Percentiles rank a stretch among this genome's conserved stretches.
These are phyloP conservation scores for Blastocystis sp. DNA, from an alignment of 352 stramenopile genomes.

Conservation along the genomic window DNA sequence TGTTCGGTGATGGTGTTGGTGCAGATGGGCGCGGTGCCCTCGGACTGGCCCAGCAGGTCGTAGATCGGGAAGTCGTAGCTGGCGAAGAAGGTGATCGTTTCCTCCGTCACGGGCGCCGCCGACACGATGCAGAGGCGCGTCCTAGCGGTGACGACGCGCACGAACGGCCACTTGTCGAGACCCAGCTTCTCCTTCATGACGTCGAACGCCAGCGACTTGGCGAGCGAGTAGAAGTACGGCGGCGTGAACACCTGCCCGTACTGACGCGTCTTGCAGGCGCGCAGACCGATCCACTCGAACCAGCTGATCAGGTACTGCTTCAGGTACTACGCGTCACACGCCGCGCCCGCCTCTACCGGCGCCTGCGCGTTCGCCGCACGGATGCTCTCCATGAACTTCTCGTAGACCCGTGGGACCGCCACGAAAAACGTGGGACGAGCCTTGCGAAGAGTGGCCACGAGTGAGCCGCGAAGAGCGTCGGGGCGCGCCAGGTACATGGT, in stretches of 20 bases:
- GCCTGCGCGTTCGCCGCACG: slow-evolving; percentile 56
- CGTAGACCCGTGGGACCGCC: slow-evolving; percentile 80
- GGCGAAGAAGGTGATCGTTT: slow-evolving; percentile 89
- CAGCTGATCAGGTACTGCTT: slow-evolving; percentile 87
- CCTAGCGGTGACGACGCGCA: slow-evolving; percentile 47
- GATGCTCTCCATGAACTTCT: slow-evolving; percentile 78
- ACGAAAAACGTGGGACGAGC: slow-evolving; percentile 81
- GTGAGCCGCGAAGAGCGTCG: slow-evolving; percentile 78
- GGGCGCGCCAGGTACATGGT: slow-evolving; percentile 79
- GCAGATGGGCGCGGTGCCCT: slow-evolving; percentile 82
- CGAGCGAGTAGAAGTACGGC: slow-evolving; percentile 84
- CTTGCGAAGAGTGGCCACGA: slow-evolving; percentile 77
- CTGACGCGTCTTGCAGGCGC: slow-evolving; percentile 76
- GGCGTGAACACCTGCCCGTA: slow-evolving; percentile 81
- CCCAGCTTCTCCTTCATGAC: slow-evolving; percentile 69
- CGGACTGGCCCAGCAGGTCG: slow-evolving; percentile 88
- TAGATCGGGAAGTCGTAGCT: slow-evolving; percentile 88
- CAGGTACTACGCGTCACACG: slow-evolving; percentile 78
- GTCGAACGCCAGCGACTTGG: slow-evolving; percentile 80
- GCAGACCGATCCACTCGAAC: slow-evolving; percentile 79
- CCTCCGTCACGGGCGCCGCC: slow-evolving; percentile 85
- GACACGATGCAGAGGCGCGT: slow-evolving; percentile 67
- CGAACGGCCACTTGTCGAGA: slow-evolving; percentile 69
- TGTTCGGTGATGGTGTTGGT: slow-evolving; percentile 71
- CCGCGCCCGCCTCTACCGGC: neutral